These are phyloP conservation scores for Penicillium sp. DNA, from an alignment of 2,329 filamentous ascomycete genomes.

Conservation along the genomic window DNA sequence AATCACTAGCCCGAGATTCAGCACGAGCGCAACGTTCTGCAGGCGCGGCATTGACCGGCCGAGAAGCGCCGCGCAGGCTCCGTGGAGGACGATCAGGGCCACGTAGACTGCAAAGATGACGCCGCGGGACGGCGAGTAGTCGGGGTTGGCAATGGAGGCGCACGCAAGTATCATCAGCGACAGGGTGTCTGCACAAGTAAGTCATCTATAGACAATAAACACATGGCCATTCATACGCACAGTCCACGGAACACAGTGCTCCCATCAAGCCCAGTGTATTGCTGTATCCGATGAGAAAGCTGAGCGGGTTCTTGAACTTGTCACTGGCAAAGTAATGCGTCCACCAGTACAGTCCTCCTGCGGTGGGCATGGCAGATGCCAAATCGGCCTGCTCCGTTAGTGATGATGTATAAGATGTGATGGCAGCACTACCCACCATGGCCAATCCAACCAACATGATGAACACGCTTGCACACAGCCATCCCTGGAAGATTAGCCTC, in stretches of 20 bases:
- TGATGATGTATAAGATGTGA: neutral
- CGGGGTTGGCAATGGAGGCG: conserved; percentile 54
- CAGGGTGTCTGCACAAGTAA: conserved; percentile 38
- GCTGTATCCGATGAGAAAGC: conserved; percentile 59
- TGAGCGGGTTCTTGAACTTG: conserved; percentile 53
- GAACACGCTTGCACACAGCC: conserved; percentile 55
- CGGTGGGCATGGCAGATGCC: conserved; percentile 55
- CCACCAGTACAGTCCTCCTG: conserved; percentile 57
- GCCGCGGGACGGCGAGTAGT: conserved; percentile 54
- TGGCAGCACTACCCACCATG: conserved; percentile 43
- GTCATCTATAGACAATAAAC: neutral
- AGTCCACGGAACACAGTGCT: conserved; percentile 60
- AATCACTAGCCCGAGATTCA: conserved; percentile 54
- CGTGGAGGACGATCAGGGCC: conserved; percentile 52
- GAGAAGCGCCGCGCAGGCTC: conserved; percentile 49
- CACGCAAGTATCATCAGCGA: conserved; percentile 57
- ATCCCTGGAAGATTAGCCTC: conserved; percentile 37
- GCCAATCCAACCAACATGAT: conserved; percentile 59
- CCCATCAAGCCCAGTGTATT: conserved; percentile 58
- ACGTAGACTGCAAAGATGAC: conserved; percentile 57
- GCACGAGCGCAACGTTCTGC: conserved; percentile 53
- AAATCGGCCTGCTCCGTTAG: conserved; percentile 40
- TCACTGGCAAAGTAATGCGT: conserved; percentile 57
- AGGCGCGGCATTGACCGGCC: conserved; percentile 57
- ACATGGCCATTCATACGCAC: conserved; percentile 21